Evolutionary conservation across 139 green algal genomes (phyloP).

Genomic region (Raphidocelis subcapitata): DNA sequence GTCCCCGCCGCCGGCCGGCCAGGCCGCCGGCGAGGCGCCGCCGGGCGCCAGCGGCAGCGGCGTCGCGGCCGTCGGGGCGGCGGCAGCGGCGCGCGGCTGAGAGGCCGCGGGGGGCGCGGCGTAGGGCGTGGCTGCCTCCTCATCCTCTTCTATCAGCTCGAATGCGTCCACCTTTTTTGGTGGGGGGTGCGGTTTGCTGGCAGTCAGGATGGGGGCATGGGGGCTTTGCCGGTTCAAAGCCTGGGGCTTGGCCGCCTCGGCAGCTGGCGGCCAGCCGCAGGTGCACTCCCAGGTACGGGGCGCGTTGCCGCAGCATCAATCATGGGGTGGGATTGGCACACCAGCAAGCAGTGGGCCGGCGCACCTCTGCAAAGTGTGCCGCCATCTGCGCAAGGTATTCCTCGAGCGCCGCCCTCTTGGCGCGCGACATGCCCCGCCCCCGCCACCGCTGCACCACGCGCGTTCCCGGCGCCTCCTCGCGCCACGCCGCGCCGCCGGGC

Average conservation of each 20-base stretch:
- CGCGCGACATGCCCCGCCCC: constrained; percentile 1
- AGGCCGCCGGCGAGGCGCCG: too few species aligned
- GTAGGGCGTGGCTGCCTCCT: not conserved
- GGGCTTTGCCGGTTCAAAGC: not conserved
- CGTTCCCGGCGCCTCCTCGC: too few species aligned
- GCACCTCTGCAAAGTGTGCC: constrained; percentile 26
- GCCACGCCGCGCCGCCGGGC: too few species aligned
- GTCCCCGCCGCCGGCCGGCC: too few species aligned
- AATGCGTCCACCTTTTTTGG: constrained; percentile 52
- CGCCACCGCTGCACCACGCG: too few species aligned
- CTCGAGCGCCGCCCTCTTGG: constrained; percentile 1
- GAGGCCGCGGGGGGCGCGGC: not conserved
- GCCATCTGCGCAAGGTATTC: constrained; percentile 22
- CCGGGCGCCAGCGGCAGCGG: too few species aligned
- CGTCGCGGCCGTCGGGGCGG: not conserved
- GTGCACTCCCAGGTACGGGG: not conserved
- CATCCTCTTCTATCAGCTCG: constrained; percentile 48
- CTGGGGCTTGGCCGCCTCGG: not conserved
- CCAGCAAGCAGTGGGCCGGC: too few species aligned
- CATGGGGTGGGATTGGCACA: too few species aligned
- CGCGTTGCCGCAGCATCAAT: too few species aligned
- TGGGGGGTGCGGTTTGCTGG: not conserved
- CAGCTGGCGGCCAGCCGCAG: not conserved
- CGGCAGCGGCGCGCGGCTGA: not conserved
- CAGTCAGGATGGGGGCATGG: not conserved